phyloP scores from a whole-genome alignment of 371 early-diverging fungal genomes.

The Mortierella sp. region DNA sequence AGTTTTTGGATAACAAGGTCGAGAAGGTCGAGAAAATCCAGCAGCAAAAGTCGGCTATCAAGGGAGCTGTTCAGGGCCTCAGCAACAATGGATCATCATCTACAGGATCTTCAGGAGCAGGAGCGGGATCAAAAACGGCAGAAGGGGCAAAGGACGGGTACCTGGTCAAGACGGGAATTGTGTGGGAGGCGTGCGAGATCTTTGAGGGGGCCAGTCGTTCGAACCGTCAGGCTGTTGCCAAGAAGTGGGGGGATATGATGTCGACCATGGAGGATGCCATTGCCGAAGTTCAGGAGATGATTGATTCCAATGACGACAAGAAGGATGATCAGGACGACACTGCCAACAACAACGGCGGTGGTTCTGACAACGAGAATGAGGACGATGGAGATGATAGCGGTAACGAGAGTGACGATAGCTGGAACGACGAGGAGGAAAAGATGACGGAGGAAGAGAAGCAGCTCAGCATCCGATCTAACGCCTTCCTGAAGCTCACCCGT shows the following conservation, averaged over 20 bases:
- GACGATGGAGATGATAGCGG: conserved; percentile 2
- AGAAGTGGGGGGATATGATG: conserved; percentile 53
- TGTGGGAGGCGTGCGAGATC: conserved; percentile 53
- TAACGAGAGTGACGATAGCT: conserved; percentile 55
- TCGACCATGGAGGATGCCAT: conserved; percentile 54
- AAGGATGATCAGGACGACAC: conserved; percentile 18
- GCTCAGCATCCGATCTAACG: conserved; percentile 40
- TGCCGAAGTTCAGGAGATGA: conserved; percentile 54
- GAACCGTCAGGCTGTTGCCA: conserved; percentile 47
- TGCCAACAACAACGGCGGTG: conserved; percentile 23
- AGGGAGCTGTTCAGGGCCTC: conserved; percentile 11
- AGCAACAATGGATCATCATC: neutral
- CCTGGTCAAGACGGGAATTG: conserved; percentile 48
- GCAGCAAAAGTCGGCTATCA: conserved; percentile 15
- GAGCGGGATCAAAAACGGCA: neutral
- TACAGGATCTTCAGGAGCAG: neutral
- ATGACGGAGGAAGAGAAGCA: conserved; percentile 57
- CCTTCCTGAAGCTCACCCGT: conserved; percentile 43
- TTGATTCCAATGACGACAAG: conserved; percentile 49
- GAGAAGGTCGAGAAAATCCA: conserved; percentile 41
- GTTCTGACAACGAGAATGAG: no score
- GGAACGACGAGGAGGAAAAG: conserved; percentile 47
- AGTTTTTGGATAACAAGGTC: conserved; percentile 40
- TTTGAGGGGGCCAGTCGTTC: conserved; percentile 50
- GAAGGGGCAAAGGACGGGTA: conserved; percentile 34